Base-by-base conservation (phyloP, 1,284 basidiomycete genomes). In the Sutorius eximius region DNA sequence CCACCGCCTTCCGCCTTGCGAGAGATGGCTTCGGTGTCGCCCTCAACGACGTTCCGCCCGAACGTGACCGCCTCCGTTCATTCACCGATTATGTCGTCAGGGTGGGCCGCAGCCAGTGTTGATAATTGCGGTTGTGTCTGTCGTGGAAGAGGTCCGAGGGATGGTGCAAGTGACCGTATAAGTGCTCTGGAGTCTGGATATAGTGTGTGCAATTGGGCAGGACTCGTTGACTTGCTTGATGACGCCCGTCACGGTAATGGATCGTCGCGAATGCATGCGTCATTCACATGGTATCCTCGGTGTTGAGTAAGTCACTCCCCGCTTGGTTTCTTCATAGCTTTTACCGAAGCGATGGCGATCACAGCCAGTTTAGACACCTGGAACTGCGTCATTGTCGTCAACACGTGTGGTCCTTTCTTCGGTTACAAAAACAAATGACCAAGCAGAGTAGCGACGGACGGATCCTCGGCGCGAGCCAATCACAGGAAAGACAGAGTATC, bases 341-440 rank as follows among this genome's bases (percentile, higher is more conserved):
- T 8, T 1, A 13, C 22, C 57, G n/a, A n/a, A 22, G 52, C 12
- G 5, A 3, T 6, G 6, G 5, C 3, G 37, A 9, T 20, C n/a
- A 1, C 24, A 69, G 69, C 49, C 2, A 41, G 54, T 11, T 45
- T 60, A 22, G 61, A 61, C 3, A 50, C 54, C 0, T 60, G 66
- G 48, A 68, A 74, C n/a, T 55, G 43, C 11, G 37, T 63, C 2
- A 51, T 68, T 47, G 42, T 49, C 12, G 52, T 71, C 44, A 73
- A 73, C 43, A 58, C 60, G 18, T 58, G 59, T 18, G 69, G 70
- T 8, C 41, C 63, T 9, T 60, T 70, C 24, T 56, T 67, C 16
- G 72, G 68, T 61, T 72, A 70, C 49, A 69, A 69, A 49, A 48
- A n/a, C 64, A 69, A 29, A 68, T 72, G 69, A 67, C 73, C 52